Base-by-base conservation (phyloP, 2,329 filamentous ascomycete species). In the Ampelomyces quisqualis region DNA sequence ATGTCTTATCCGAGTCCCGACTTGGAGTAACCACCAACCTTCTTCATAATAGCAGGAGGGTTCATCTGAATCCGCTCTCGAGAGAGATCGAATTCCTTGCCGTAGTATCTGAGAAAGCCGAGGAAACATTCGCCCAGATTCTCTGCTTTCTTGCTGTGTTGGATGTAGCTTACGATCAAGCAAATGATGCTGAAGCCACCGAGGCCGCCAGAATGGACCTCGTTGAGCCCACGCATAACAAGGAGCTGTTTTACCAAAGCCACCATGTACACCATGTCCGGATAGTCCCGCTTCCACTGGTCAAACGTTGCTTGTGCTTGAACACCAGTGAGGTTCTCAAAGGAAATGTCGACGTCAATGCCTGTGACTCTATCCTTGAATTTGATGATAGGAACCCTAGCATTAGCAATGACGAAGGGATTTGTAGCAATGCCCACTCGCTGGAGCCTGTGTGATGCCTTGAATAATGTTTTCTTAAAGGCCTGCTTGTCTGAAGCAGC, bases 111-210 rank as follows among this genome's bases (percentile, higher is more conserved):
- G 19, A 98, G 80, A 64, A 98, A 97, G 47, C 90, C 82, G 68
- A 97, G 79, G 7, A 98, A 75, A 38, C 94, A 74, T 53, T 90
- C 80, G 9, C 90, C 90, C 1, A 95, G 78, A 53, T 94, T 83
- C 24, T 55, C 53, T 4, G 49, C 26, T 24, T 55, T 50, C 8
- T 82, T 75, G 1, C 78, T 74, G 7, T 89, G 88, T 74, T 90
- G 81, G 51, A 88, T 76, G 68, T 95, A 82, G 73, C 87, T 93
- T 43, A 93, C 88, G 5, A 96, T 88, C 48, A 98, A 76, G 72
- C 93, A 98, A 40, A 91, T 96, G 50, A 95, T 86, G 1, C 90
- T 88, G 64, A 96, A 97, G 2, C 93, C 93, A 38, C 93, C 93
- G 37, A 98, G 82, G 2, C 93, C 93, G 40, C 93, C 93, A 46